Evolutionary conservation across 441 rosid genomes (phyloP).

Genomic region (Bocquillonia castaneifolia): DNA sequence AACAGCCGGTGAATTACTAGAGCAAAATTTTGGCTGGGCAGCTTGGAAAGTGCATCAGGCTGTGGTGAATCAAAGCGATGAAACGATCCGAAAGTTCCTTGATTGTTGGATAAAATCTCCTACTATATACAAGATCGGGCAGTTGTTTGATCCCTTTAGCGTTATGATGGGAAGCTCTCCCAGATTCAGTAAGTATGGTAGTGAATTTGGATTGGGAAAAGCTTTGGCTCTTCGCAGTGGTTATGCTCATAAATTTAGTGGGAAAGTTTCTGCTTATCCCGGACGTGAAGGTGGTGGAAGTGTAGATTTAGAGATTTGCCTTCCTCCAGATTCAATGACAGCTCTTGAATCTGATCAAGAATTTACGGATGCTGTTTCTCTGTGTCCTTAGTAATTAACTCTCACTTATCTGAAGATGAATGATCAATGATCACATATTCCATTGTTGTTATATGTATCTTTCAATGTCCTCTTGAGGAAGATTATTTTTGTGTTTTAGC

Average conservation of each 20-base stretch:
- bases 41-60: slow-evolving; percentile 53
- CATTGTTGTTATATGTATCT: too few relatives aligned
- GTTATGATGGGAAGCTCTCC: slow-evolving; percentile 77
- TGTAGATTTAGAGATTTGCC: slow-evolving; percentile 63
- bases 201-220: slow-evolving; percentile 71
- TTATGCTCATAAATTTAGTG: slow-evolving; percentile 61
- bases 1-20: slow-evolving; percentile 47
- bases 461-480: too few relatives aligned
- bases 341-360: slow-evolving; percentile 57
- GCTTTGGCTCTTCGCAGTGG: slow-evolving; percentile 64
- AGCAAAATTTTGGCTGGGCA: slow-evolving; percentile 53
- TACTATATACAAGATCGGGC: slow-evolving; percentile 31
- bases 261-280: slow-evolving; percentile 56
- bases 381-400: background rate
- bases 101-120: slow-evolving; percentile 51
- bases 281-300: slow-evolving; percentile 69
- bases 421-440: too few relatives aligned
- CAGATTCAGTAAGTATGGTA: slow-evolving; percentile 64
- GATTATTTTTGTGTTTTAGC: too few relatives aligned
- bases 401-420: background rate
- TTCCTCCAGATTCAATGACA: slow-evolving; percentile 47
- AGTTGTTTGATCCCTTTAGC: slow-evolving; percentile 41
- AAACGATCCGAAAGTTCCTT: slow-evolving; percentile 30
- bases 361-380: slow-evolving; percentile 42
- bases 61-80: slow-evolving; percentile 38